Evolutionary conservation across 495 filamentous ascomycete species (phyloP), one percentile per base, ranked within the genome.

Genomic region (Aspergillus carlsbadensis): DNA sequence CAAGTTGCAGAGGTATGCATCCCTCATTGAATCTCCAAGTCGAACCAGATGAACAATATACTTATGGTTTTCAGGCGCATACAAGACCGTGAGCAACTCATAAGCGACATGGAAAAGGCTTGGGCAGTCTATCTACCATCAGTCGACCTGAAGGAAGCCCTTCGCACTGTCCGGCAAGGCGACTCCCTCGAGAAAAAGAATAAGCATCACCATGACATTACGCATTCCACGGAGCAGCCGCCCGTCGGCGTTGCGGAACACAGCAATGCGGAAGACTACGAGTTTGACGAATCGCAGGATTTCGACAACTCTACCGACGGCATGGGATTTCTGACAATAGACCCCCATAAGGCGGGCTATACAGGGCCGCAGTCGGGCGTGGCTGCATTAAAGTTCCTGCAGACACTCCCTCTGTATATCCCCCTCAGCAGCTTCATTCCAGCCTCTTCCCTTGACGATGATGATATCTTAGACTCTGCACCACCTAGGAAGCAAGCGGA

Each of bases 241-340:
- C 57, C 61, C 3, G 48, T 48, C 17, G 46, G 39, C 43, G 51
- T 59, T 21, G 52, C 53, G 13, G 61, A 64, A 39, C 61, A 54
- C 52, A 61, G 55, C 45, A 60, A 61, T 34, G 61, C 61, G 6
- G 61, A 64, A 14, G 57, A 60, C 49, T 64, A 58, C 50, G 61
- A 64, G 52, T 64, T 60, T 26, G 61, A 64, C 29, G 61, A 64
- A 42, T 64, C 61, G 5, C 57, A 58, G 34, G 61, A 64, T 45
- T 64, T 64, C 29, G 55, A 60, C 40, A 60, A 58, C 18, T 58
- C 58, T 2, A 64, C 54, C 34, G 61, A 64, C 36, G 61, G 61
- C 21, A 64, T 64, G 57, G 61, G 58, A 0, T 64, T 58, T 10
- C 29, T 64, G 21, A 60, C 61, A 1, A 53, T 60, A 8, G 57